Percentiles rank a stretch among this genome's conserved stretches.
phyloP scores from a whole-genome alignment of 257 asterid genomes.

The Penstemon eatonii region DNA sequence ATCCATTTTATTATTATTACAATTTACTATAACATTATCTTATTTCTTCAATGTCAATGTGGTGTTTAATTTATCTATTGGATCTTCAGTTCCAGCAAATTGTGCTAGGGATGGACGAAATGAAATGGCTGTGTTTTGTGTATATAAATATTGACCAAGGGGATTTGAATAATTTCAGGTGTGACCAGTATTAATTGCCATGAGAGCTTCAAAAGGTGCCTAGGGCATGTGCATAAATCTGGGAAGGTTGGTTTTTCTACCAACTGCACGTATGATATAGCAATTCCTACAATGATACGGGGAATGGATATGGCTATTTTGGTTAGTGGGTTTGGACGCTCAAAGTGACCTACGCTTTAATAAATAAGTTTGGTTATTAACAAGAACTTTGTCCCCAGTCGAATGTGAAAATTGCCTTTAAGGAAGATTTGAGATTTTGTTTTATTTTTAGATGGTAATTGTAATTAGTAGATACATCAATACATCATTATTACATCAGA shows the following conservation, averaged over 20 bases:
- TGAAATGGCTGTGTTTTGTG: background rate
- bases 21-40: background rate
- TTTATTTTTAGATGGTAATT: no score
- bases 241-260: slow-evolving; percentile 78
- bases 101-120: background rate
- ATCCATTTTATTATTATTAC: background rate
- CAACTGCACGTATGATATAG: slow-evolving; percentile 63
- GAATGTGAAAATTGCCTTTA: slow-evolving; percentile 15
- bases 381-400: background rate
- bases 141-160: background rate
- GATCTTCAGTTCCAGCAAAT: background rate
- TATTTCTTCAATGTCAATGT: background rate
- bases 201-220: slow-evolving; percentile 80
- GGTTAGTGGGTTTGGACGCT: slow-evolving; percentile 66
- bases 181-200: slow-evolving; percentile 74
- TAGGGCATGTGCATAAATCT: slow-evolving; percentile 67
- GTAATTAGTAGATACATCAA: no score
- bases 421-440: background rate
- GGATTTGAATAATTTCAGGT: slow-evolving; percentile 43
- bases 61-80: background rate
- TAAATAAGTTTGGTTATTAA: background rate
- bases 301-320: slow-evolving; percentile 91
- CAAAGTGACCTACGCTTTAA: slow-evolving; percentile 55
- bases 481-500: no score
- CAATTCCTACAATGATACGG: slow-evolving; percentile 80